Evolutionary conservation across 352 stramenopile species (phyloP).

Genomic region (Phytophthora sansomeana): DNA sequence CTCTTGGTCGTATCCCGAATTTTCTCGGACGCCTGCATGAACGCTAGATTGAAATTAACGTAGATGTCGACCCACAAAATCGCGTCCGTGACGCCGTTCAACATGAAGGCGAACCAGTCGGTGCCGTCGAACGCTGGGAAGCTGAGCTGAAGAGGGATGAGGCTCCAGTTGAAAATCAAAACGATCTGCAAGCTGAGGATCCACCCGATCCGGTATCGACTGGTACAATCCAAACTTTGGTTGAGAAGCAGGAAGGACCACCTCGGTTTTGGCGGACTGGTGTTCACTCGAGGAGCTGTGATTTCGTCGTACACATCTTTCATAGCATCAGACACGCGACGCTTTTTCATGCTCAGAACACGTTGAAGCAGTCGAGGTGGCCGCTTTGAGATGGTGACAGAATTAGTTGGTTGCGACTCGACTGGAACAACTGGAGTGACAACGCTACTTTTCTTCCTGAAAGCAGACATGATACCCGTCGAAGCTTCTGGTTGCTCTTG

Average conservation of each 20-base stretch:
- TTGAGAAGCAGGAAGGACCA: conserved; percentile 25
- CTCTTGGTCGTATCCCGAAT: conserved; percentile 37
- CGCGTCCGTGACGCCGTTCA: conserved; percentile 38
- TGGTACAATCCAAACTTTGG: conserved; percentile 21
- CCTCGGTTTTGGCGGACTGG: conserved; percentile 3
- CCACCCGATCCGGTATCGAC: conserved; percentile 21
- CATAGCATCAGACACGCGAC: conserved; percentile 7
- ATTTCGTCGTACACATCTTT: conserved; percentile 29
- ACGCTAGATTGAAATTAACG: conserved; percentile 48
- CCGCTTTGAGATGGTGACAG: neutral
- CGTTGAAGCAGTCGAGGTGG: conserved; percentile 38
- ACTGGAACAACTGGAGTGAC: neutral
- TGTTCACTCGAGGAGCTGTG: conserved; percentile 7
- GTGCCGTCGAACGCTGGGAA: conserved; percentile 45
- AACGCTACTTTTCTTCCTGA: conserved; percentile 1
- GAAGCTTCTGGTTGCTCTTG: neutral
- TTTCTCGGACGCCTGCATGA: conserved; percentile 37
- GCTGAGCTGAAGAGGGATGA: conserved; percentile 48
- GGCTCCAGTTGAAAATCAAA: conserved; percentile 50
- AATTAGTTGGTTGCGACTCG: neutral
- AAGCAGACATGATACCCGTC: neutral
- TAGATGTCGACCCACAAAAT: conserved; percentile 59
- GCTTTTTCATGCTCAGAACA: conserved; percentile 22
- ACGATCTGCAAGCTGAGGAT: conserved; percentile 35
- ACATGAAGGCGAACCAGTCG: conserved; percentile 29